These are phyloP conservation scores for Kwoniella heveanensis DNA, from an alignment of 768 basidiomycete genomes.

Conservation along the genomic window DNA sequence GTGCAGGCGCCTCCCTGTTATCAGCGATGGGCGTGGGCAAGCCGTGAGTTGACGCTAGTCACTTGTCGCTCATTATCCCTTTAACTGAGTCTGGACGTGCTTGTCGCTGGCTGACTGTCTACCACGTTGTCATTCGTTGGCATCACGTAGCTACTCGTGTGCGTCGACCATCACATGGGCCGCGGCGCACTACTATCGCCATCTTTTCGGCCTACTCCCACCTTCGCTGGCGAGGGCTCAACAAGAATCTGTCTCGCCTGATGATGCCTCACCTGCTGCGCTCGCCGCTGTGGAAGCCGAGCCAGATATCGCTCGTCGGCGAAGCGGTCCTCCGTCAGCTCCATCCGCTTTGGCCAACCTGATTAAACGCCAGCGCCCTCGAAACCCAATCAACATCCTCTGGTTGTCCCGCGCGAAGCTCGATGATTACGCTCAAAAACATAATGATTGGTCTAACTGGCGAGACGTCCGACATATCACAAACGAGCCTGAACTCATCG, in stretches of 20 bases:
- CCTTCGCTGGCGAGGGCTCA: slow-evolving; percentile 7
- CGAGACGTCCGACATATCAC: slow-evolving; percentile 48
- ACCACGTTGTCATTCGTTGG: background rate
- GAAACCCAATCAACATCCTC: slow-evolving; percentile 45
- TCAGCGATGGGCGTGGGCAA: slow-evolving; percentile 44
- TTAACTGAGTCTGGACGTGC: too few species aligned
- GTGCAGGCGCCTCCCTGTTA: slow-evolving; percentile 49
- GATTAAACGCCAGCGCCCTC: background rate
- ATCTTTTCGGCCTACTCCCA: slow-evolving; percentile 46
- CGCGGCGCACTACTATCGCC: slow-evolving; percentile 51
- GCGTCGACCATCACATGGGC: slow-evolving; percentile 51
- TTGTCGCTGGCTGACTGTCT: too few species aligned
- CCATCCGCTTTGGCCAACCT: background rate
- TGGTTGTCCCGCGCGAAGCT: slow-evolving; percentile 51
- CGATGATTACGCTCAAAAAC: slow-evolving; percentile 39
- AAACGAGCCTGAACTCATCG: slow-evolving; percentile 46
- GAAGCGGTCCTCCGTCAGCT: background rate
- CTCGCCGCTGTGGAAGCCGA: slow-evolving; percentile 4
- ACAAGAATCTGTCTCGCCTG: background rate
- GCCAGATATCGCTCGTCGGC: slow-evolving; percentile 6
- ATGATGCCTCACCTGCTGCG: slow-evolving; percentile 7
- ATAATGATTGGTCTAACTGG: slow-evolving; percentile 49
- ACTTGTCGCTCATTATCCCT: too few species aligned
- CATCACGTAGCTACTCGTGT: slow-evolving; percentile 28
- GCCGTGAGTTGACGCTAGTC: background rate